phyloP scores from a whole-genome alignment of 495 filamentous ascomycete genomes.

The Talaromyces wortmannii region DNA sequence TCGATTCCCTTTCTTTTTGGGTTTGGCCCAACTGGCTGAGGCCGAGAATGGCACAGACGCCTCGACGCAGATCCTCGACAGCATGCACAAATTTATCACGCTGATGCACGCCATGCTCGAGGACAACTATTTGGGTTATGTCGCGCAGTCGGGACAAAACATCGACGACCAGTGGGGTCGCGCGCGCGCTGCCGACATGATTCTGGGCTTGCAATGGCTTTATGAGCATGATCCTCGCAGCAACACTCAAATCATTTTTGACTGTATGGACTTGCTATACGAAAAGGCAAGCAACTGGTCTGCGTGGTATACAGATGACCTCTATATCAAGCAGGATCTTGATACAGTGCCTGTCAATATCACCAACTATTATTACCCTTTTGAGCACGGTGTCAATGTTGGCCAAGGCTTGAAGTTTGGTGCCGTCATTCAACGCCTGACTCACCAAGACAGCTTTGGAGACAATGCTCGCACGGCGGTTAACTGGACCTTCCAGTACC shows the following conservation, averaged over 20 bases:
- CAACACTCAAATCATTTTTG: slow-evolving; percentile 23
- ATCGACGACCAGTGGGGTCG: slow-evolving; percentile 38
- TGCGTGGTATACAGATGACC: slow-evolving; percentile 29
- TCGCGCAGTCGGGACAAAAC: slow-evolving; percentile 30
- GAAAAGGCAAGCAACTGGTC: slow-evolving; percentile 34
- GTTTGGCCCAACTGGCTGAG: slow-evolving; percentile 39
- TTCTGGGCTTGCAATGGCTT: slow-evolving; percentile 47
- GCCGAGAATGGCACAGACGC: slow-evolving; percentile 15
- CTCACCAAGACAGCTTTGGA: slow-evolving; percentile 28
- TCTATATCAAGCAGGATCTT: slow-evolving; percentile 33
- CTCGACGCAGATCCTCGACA: slow-evolving; percentile 17
- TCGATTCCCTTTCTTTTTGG: slow-evolving; percentile 44
- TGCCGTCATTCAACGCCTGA: slow-evolving; percentile 33
- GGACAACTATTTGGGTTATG: slow-evolving; percentile 41
- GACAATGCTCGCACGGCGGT: slow-evolving; percentile 32
- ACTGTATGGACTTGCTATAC: slow-evolving; percentile 38
- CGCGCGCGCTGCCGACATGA: slow-evolving; percentile 44
- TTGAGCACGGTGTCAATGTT: slow-evolving; percentile 41
- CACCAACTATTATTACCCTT: slow-evolving; percentile 21
- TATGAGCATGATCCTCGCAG: slow-evolving; percentile 35
- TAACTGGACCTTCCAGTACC: slow-evolving; percentile 33
- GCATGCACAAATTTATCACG: slow-evolving; percentile 24
- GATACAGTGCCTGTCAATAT: slow-evolving; percentile 22
- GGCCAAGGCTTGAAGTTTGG: slow-evolving; percentile 42
- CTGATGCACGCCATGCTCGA: slow-evolving; percentile 42